Conservation (phyloP, 345 rosid genomes). For the Luvunga scandens region DNA sequence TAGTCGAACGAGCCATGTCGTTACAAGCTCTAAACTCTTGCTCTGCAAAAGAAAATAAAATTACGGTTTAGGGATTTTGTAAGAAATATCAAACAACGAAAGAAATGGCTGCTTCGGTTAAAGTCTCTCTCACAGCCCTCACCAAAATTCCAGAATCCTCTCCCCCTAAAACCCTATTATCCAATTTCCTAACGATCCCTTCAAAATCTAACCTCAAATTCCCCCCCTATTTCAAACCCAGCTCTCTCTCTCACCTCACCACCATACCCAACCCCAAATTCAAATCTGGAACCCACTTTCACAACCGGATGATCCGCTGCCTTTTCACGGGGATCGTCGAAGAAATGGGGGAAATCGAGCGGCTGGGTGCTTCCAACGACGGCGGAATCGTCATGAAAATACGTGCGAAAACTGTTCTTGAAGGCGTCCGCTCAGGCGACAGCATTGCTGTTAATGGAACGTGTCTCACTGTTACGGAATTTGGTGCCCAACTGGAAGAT, state of each 20-base stretch:
- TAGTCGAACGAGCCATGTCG: neutral
- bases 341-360: constrained; percentile 69
- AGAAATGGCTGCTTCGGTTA: constrained; percentile 22
- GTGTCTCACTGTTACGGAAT: constrained; percentile 77
- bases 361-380: constrained; percentile 44
- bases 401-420: constrained; percentile 55
- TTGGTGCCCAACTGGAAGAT: constrained; percentile 39
- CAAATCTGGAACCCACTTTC: constrained; percentile 14
- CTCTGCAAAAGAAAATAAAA: neutral
- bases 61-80: neutral
- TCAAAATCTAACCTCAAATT: constrained; percentile 18
- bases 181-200: constrained; percentile 8
- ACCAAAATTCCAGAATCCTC: constrained; percentile 20
- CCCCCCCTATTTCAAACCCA: constrained; percentile 22
- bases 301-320: constrained; percentile 30
- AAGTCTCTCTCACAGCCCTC: constrained; percentile 11
- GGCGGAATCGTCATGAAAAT: constrained; percentile 73
- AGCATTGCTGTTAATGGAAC: constrained; percentile 88
- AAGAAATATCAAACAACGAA: neutral
- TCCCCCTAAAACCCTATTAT: constrained; percentile 3
- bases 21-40: neutral
- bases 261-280: constrained; percentile 5
- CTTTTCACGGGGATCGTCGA: constrained; percentile 91
- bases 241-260: constrained; percentile 29
- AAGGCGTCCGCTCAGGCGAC: constrained; percentile 72